Evolutionary conservation across 768 basidiomycete genomes (phyloP).

Genomic region (Tylopilus sp.): DNA sequence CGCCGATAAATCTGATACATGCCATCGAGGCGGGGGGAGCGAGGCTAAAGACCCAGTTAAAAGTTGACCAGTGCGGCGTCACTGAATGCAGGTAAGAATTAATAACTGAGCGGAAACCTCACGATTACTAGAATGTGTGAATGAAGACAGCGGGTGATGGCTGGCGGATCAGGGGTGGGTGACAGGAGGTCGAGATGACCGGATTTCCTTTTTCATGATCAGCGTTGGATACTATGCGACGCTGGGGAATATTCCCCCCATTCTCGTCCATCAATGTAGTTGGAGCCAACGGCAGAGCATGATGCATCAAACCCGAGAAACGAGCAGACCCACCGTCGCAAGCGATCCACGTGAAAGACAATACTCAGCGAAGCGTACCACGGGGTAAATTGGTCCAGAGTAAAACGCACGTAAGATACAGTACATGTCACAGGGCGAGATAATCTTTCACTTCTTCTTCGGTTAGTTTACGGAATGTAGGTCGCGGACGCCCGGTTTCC

Average conservation of each 20-base stretch:
- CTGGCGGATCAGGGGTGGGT: slow-evolving; percentile 29
- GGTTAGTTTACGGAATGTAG: slow-evolving; percentile 91
- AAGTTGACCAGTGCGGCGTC: slow-evolving; percentile 8
- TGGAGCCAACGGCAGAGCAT: slow-evolving; percentile 6
- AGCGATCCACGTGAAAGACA: slow-evolving; percentile 8
- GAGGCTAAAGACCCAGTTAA: slow-evolving; percentile 12
- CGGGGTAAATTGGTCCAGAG: slow-evolving; percentile 13
- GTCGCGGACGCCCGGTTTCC: slow-evolving; percentile 66
- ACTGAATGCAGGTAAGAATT: slow-evolving; percentile 22
- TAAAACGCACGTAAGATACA: slow-evolving; percentile 31
- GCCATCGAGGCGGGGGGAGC: slow-evolving; percentile 9
- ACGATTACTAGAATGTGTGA: slow-evolving; percentile 30
- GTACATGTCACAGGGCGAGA: slow-evolving; percentile 64
- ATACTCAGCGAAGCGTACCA: slow-evolving; percentile 15
- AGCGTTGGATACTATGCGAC: slow-evolving; percentile 13
- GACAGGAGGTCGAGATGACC: slow-evolving; percentile 9
- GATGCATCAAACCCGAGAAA: slow-evolving; percentile 5
- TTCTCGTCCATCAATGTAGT: slow-evolving; percentile 5
- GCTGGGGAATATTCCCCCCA: slow-evolving; percentile 4
- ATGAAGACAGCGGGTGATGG: slow-evolving; percentile 23
- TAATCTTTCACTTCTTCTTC: slow-evolving; percentile 99
- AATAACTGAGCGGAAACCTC: slow-evolving; percentile 30
- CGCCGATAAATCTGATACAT: slow-evolving; percentile 13
- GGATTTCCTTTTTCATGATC: slow-evolving; percentile 31
- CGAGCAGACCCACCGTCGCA: neutral